Base-by-base conservation (phyloP, 164 flowering plant species). In the Amborella trichopoda region DNA sequence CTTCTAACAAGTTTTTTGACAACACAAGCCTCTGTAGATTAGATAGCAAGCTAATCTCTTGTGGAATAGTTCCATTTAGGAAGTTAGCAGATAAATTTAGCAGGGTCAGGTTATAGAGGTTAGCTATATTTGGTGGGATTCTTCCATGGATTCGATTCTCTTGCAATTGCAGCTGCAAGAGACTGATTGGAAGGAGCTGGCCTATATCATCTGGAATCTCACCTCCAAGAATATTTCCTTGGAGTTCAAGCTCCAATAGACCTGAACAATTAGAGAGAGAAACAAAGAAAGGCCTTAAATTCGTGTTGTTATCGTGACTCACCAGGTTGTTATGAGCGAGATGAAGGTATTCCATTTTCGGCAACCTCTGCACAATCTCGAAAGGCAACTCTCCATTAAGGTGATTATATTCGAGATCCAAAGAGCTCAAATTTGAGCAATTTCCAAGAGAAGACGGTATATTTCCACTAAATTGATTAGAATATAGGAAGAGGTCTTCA, bases 211-310 rank as follows among this genome's bases (percentile, higher is more conserved):
- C 40, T 1, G 80, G 71, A 47, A 77, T 24, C 26, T 23, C 48
- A 34, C 83, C 84, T 33, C 80, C 73, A n/a, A 78, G 61, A 11
- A 55, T 55, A 65, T 58, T 64, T 5, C 75, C 76, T 1, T 58
- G 61, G 52, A 78, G n/a, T 48, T 75, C 76, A 26, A 75, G 54
- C 59, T 68, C 75, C 37, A 1, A 12, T 4, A 78, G 54, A 6
- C 1, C 0, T 0, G 62, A 53, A 55, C 78, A 75, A 39, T 78
- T 78, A 3, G 40, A 20, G 18, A 78, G 72, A 21, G 80, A 45
- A 5, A 44, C 24, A 44, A 78, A 72, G 58, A 78, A 75, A 3
- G 76, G 68, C 1, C 49, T 48, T 5, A 77, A 78, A 55, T 72
- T 70, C 5, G 66, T 66, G 61, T 74, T 77, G 44, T 34, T 10